Percentiles rank a stretch among this genome's conserved stretches.
Conservation (phyloP, 768 basidiomycete genomes). For the Leucogyrophana mollusca region DNA sequence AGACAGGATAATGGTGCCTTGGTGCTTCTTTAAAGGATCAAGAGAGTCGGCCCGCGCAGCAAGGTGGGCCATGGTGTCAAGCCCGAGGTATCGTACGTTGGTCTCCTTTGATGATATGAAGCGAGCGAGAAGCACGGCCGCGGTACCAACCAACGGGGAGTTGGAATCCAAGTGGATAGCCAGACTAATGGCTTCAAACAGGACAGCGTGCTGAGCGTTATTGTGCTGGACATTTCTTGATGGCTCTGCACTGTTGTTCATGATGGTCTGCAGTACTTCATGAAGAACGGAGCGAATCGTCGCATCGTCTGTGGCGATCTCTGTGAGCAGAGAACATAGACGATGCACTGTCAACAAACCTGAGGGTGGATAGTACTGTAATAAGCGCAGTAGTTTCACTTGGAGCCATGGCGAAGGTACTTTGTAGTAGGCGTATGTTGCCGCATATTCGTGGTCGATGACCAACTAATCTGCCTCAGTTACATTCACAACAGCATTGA, state of each 20-base stretch:
- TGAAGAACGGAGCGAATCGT: constrained; percentile 75
- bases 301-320: constrained; percentile 65
- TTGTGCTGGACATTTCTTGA: constrained; percentile 97
- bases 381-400: constrained; percentile 86
- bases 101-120: constrained; percentile 99
- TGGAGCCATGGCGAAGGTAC: constrained; percentile 98
- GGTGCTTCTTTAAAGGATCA: constrained; percentile 91
- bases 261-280: constrained; percentile 83
- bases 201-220: constrained; percentile 96
- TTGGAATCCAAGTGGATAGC: constrained; percentile 95
- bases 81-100: constrained; percentile 94
- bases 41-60: constrained; percentile 92
- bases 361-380: constrained; percentile 96
- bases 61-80: constrained; percentile 98
- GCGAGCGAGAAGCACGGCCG: constrained; percentile 87
- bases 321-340: constrained; percentile 6
- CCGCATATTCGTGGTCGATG: constrained; percentile 84
- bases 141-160: constrained; percentile 83
- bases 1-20: constrained; percentile 91
- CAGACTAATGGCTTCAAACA: constrained; percentile 96
- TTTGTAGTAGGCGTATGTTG: constrained; percentile 95
- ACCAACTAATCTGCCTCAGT: constrained; percentile 57
- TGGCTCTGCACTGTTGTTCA: constrained; percentile 88
- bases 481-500: constrained; percentile 3
- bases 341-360: constrained; percentile 46